These are phyloP conservation scores for Centrapalus pauciflorus DNA, from an alignment of 129 eudicot species.

Conservation along the genomic window DNA sequence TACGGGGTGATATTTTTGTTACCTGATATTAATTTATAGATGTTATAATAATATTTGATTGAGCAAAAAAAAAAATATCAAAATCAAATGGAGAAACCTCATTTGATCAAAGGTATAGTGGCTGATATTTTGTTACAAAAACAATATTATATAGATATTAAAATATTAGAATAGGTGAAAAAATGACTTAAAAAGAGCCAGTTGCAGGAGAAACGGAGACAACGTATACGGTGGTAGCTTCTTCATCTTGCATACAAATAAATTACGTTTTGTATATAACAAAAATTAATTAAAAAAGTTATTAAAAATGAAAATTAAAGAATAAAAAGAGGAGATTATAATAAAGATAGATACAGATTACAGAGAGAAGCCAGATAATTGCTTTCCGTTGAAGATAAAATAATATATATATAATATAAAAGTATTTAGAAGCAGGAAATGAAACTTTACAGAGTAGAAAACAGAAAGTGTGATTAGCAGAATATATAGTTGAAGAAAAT, in stretches of 20 bases:
- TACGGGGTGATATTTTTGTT: no score
- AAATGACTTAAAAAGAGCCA: conserved; percentile 22
- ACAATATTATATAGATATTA: neutral
- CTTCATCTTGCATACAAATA: conserved; percentile 18
- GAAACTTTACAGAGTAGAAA: conserved; percentile 63
- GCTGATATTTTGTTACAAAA: conserved; percentile 10
- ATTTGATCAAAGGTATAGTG: no score
- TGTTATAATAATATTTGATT: no score
- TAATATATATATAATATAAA: neutral
- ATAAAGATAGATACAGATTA: neutral
- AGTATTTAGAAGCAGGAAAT: conserved; percentile 18
- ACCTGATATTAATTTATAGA: no score
- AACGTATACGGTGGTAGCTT: conserved; percentile 32
- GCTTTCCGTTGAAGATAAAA: conserved; percentile 34
- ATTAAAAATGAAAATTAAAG: neutral
- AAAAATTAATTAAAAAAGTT: neutral
- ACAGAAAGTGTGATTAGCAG: conserved; percentile 40
- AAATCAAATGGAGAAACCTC: no score
- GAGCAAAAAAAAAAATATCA: no score
- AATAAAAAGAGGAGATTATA: neutral
- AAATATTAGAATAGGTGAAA: neutral
- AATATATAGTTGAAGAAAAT: no score
- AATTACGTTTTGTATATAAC: neutral
- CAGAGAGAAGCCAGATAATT: conserved; percentile 28
- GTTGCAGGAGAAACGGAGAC: conserved; percentile 83